Conservation (phyloP, 768 basidiomycete genomes). For the Leccinum subgranulosum region DNA sequence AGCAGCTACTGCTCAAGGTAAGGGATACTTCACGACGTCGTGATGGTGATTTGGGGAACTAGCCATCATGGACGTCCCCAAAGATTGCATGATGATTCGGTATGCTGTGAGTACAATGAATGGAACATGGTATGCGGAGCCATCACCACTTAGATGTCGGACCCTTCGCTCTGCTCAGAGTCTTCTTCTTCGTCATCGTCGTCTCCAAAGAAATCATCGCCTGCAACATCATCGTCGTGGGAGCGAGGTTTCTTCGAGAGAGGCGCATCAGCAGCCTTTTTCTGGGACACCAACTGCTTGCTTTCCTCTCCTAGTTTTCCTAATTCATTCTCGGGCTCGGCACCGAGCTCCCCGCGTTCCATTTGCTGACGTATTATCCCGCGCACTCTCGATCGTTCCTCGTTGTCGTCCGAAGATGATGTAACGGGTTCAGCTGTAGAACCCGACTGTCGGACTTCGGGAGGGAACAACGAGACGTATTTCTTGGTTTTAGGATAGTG, state of each 20-base stretch:
- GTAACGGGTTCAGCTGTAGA: constrained; percentile 6
- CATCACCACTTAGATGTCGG: constrained; percentile 7
- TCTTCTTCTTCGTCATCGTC: constrained; percentile 20
- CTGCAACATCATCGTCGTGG: constrained; percentile 11
- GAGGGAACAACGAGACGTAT: constrained; percentile 89
- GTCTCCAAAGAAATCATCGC: constrained; percentile 30
- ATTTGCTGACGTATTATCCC: constrained; percentile 58
- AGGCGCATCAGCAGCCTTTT: neutral
- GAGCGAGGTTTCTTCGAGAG: constrained; percentile 5
- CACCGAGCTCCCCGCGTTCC: constrained; percentile 52
- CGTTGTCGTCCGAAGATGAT: constrained; percentile 32
- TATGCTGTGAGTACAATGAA: constrained; percentile 73
- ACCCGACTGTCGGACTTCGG: constrained; percentile 41
- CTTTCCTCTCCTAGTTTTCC: constrained; percentile 8
- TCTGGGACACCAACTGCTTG: neutral
- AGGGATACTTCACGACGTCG: neutral
- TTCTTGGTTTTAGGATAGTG: constrained; percentile 83
- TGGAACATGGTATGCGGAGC: constrained; percentile 21
- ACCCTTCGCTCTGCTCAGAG: constrained; percentile 14
- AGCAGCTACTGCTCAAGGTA: too few species aligned
- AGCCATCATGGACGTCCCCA: neutral
- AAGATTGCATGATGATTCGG: neutral
- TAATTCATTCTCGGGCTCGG: constrained; percentile 55
- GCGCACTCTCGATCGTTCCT: constrained; percentile 57
- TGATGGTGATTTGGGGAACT: neutral